Evolutionary conservation across 169 alveolate genomes (phyloP).

Genomic region (Eimeria sp.): DNA sequence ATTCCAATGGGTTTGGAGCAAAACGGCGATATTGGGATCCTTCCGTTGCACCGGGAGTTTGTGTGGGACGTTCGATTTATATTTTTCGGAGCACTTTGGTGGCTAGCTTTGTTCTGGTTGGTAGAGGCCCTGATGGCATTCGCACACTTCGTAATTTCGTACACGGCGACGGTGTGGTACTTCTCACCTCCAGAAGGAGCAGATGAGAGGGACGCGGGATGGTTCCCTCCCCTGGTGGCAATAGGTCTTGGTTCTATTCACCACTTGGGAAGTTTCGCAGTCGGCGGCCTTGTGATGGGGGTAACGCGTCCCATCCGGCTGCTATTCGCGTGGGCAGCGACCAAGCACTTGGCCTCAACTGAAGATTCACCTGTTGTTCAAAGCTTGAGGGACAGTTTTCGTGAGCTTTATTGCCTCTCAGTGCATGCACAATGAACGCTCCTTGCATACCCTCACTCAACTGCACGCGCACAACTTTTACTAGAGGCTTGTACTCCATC

Average conservation of each 20-base stretch:
- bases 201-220: constrained; percentile 81
- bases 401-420: constrained; percentile 21
- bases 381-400: constrained; percentile 42
- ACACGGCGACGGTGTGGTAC: constrained; percentile 83
- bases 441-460: background rate
- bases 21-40: constrained; percentile 78
- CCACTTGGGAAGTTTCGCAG: constrained; percentile 81
- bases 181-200: constrained; percentile 82
- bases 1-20: constrained; percentile 75
- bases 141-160: constrained; percentile 74
- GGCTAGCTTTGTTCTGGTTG: constrained; percentile 71
- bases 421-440: background rate
- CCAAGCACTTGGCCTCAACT: constrained; percentile 48
- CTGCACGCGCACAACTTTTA: background rate
- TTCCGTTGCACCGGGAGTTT: constrained; percentile 70
- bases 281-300: constrained; percentile 79
- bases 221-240: constrained; percentile 82
- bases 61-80: constrained; percentile 81
- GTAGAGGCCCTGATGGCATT: constrained; percentile 68
- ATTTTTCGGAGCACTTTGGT: constrained; percentile 77
- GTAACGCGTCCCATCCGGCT: constrained; percentile 74
- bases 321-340: constrained; percentile 77
- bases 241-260: constrained; percentile 62
- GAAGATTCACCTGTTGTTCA: constrained; percentile 72
- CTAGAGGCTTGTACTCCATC: background rate